These are phyloP conservation scores for Neofusicoccum kwambonambiense DNA, from an alignment of 2,329 filamentous ascomycete species.

Conservation along the genomic window DNA sequence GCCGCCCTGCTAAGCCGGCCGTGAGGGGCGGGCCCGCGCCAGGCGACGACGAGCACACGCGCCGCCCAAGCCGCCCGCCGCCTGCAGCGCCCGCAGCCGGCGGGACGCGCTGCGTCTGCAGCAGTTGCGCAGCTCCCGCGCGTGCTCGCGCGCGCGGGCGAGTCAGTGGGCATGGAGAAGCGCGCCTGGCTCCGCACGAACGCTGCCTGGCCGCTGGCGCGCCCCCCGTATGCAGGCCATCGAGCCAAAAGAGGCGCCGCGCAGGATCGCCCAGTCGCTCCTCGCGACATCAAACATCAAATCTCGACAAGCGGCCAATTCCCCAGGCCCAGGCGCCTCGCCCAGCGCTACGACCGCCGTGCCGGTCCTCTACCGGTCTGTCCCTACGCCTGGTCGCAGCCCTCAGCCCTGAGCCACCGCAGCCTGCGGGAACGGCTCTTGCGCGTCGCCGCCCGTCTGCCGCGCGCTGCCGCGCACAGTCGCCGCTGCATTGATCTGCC, in stretches of 20 bases:
- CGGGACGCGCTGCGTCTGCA: no score
- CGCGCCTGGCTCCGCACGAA: constrained; percentile 1
- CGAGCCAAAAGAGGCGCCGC: constrained; percentile 4
- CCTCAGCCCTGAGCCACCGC: neutral
- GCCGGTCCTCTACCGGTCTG: neutral
- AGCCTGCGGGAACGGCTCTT: neutral
- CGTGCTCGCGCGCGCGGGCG: neutral
- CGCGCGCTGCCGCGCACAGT: neutral
- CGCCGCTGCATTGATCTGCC: constrained; percentile 8
- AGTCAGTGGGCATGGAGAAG: constrained; percentile 16
- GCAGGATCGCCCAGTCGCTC: constrained; percentile 15
- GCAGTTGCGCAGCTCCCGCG: no score
- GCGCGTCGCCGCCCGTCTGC: no score
- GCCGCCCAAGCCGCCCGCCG: neutral
- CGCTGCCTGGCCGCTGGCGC: neutral
- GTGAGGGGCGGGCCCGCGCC: no score
- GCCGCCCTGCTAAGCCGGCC: neutral
- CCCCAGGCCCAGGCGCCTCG: neutral
- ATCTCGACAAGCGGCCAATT: neutral
- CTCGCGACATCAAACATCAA: constrained; percentile 15
- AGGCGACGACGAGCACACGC: neutral
- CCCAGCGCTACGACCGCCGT: neutral
- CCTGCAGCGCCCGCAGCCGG: neutral
- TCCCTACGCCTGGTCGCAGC: neutral
- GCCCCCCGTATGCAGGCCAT: neutral